Percentiles rank a stretch among this genome's conserved stretches.
Evolutionary conservation across 371 early-diverging fungal species (phyloP).

Genomic region (Lichtheimia ornata): DNA sequence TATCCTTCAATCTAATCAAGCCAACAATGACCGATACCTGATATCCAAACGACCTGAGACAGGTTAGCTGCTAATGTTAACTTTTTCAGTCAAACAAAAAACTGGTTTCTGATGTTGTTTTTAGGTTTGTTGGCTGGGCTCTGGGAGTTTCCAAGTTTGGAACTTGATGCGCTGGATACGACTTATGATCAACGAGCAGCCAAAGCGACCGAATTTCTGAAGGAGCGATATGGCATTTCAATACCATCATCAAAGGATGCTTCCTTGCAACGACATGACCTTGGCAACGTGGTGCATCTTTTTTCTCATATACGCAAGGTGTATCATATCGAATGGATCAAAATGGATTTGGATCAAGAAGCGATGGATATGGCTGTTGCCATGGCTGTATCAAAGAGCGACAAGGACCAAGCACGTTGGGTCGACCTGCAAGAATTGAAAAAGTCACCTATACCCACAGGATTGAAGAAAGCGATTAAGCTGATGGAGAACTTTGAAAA

Average conservation of each 20-base stretch:
- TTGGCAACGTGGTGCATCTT: slow-evolving; percentile 65
- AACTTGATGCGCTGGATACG: slow-evolving; percentile 33
- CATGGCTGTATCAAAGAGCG: slow-evolving; percentile 10
- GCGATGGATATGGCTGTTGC: not conserved
- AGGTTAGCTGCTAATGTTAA: slow-evolving; percentile 22
- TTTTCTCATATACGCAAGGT: slow-evolving; percentile 75
- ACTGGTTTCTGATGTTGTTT: not conserved
- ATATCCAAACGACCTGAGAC: slow-evolving; percentile 61
- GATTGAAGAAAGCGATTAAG: slow-evolving; percentile 64
- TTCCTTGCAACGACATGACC: slow-evolving; percentile 31
- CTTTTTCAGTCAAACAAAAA: too few species aligned
- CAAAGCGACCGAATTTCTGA: slow-evolving; percentile 33
- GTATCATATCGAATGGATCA: slow-evolving; percentile 60
- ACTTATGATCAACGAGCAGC: slow-evolving; percentile 39
- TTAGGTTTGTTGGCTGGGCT: slow-evolving; percentile 74
- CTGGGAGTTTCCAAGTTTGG: slow-evolving; percentile 79
- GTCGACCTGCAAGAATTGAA: slow-evolving; percentile 52
- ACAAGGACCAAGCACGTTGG: slow-evolving; percentile 43
- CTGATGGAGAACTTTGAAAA: slow-evolving; percentile 47
- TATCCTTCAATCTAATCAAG: slow-evolving; percentile 47
- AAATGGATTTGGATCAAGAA: slow-evolving; percentile 19
- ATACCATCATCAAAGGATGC: slow-evolving; percentile 14
- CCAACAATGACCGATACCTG: slow-evolving; percentile 35
- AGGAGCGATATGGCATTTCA: slow-evolving; percentile 26
- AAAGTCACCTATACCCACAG: slow-evolving; percentile 66